phyloP scores from a whole-genome alignment of 73 alveolate species.

The Paramecium caudatum region DNA sequence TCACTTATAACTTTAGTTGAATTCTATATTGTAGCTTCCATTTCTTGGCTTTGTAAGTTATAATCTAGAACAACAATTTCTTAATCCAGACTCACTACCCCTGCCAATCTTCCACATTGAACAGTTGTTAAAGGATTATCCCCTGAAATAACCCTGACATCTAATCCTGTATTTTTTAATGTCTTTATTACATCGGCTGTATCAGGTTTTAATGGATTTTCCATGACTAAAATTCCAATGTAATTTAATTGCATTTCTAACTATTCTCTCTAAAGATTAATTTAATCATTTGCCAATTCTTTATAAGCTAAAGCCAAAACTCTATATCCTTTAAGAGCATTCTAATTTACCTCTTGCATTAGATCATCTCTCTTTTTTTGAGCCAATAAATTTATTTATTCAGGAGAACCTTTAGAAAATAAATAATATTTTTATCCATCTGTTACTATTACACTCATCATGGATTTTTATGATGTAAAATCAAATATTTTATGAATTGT shows the following conservation, averaged over 20 bases:
- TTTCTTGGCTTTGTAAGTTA: not conserved
- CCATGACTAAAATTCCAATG: slow-evolving; percentile 64
- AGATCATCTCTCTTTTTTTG: slow-evolving; percentile 24
- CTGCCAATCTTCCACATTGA: slow-evolving; percentile 59
- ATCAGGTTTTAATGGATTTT: slow-evolving; percentile 70
- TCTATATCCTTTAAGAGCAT: slow-evolving; percentile 66
- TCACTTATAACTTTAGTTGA: not conserved
- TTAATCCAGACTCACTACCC: not conserved
- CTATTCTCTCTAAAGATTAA: slow-evolving; percentile 46
- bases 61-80: slow-evolving; percentile 36
- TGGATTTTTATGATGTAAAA: slow-evolving; percentile 52
- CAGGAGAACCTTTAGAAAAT: slow-evolving; percentile 73
- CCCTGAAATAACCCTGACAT: slow-evolving; percentile 67
- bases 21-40: not conserved
- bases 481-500: slow-evolving; percentile 56
- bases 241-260: slow-evolving; percentile 40
- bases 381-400: not conserved
- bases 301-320: slow-evolving; percentile 37
- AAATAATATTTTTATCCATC: slow-evolving; percentile 69
- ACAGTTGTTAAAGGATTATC: slow-evolving; percentile 75
- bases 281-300: not conserved
- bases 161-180: slow-evolving; percentile 66
- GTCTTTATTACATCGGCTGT: slow-evolving; percentile 35
- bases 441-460: slow-evolving; percentile 62
- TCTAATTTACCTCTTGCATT: slow-evolving; percentile 11